These are phyloP conservation scores for Cyclotella atomus DNA, from an alignment of 108 stramenopile genomes.

Conservation along the genomic window DNA sequence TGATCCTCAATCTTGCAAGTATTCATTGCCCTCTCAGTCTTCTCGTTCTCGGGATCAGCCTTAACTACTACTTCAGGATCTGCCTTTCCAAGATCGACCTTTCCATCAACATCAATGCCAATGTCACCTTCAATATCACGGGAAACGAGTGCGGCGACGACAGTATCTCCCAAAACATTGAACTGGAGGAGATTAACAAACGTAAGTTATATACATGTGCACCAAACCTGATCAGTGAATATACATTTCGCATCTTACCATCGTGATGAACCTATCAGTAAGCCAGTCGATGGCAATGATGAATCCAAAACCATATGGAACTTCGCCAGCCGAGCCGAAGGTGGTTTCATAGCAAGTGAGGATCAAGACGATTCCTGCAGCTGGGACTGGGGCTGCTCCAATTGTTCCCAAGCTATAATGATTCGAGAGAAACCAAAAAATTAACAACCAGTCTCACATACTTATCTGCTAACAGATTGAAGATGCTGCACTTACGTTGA, in stretches of 20 bases:
- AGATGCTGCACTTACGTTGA: too few species aligned
- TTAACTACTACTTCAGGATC: background rate
- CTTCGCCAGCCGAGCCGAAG: constrained; percentile 9
- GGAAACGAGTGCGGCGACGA: constrained; percentile 13
- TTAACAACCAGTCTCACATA: too few species aligned
- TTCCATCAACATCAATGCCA: background rate
- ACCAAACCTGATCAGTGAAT: too few species aligned
- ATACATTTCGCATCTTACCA: too few species aligned
- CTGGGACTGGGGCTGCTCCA: constrained; percentile 46
- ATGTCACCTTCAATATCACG: background rate
- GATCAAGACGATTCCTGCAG: constrained; percentile 32
- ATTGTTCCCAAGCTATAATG: constrained; percentile 39
- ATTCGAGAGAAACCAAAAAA: background rate
- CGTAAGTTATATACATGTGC: too few species aligned
- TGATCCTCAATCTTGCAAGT: background rate
- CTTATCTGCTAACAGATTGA: too few species aligned
- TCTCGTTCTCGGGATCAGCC: background rate
- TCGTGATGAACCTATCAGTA: constrained; percentile 11
- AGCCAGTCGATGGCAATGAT: constrained; percentile 24
- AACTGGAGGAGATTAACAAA: too few species aligned
- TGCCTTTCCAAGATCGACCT: too few species aligned
- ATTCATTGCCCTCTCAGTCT: background rate
- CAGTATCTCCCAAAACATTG: constrained; percentile 18
- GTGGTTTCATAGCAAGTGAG: background rate
- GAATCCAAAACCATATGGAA: constrained; percentile 16